phyloP scores from a whole-genome alignment of 2,329 filamentous ascomycete species.

The Penicillium olsonii region DNA sequence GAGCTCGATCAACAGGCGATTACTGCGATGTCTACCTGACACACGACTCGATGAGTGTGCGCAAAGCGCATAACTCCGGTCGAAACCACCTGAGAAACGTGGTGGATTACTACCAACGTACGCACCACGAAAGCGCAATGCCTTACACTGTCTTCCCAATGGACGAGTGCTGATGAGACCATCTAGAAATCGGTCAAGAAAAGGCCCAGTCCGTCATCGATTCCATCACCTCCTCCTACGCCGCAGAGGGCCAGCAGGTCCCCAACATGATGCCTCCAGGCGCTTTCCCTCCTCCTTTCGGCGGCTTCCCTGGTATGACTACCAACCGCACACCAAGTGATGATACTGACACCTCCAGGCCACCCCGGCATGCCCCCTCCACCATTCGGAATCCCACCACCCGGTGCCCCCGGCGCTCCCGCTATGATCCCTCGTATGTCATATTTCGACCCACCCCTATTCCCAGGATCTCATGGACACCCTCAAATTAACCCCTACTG shows the following conservation, averaged over 20 bases:
- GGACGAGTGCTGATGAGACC: conserved; percentile 3
- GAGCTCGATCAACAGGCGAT: conserved; percentile 59
- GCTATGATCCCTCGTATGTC: conserved; percentile 58
- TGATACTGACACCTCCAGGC: conserved; percentile 20
- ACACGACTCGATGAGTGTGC: conserved; percentile 99
- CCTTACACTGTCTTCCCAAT: background rate
- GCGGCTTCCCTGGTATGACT: conserved; percentile 61
- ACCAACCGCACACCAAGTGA: background rate
- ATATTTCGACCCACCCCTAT: background rate
- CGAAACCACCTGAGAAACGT: conserved; percentile 97
- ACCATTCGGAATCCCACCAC: conserved; percentile 57
- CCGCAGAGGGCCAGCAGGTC: conserved; percentile 84
- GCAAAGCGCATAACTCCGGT: conserved; percentile 96
- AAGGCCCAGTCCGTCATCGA: conserved; percentile 98
- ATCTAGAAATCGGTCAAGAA: conserved; percentile 89
- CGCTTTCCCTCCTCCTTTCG: conserved; percentile 58
- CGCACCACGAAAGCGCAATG: conserved; percentile 1
- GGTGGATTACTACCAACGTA: conserved; percentile 96
- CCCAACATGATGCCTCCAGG: conserved; percentile 69
- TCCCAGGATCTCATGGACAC: background rate
- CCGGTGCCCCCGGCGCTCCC: conserved; percentile 42
- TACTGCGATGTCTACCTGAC: conserved; percentile 99
- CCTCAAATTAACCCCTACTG: conserved; percentile 13
- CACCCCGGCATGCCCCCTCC: conserved; percentile 53
- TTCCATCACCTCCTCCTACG: conserved; percentile 94